These are phyloP conservation scores for Thelephora terrestris DNA, from an alignment of 1,284 basidiomycete species.

Conservation along the genomic window DNA sequence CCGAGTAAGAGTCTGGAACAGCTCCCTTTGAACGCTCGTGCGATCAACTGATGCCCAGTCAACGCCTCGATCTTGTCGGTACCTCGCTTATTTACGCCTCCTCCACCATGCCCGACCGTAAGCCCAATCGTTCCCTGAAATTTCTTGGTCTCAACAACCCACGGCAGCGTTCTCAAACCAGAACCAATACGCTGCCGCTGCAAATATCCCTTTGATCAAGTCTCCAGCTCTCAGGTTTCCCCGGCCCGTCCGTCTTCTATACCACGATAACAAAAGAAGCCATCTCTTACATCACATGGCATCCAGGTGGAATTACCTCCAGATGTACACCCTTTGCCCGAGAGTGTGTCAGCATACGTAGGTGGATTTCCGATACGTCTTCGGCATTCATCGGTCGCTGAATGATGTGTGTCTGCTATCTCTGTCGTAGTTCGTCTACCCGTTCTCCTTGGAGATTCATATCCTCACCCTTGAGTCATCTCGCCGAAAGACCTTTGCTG, in stretches of 20 bases:
- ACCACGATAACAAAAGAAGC: not conserved
- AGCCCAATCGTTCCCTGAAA: not conserved
- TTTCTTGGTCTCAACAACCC: not conserved
- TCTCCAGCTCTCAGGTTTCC: conserved; percentile 85
- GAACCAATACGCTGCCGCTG: conserved; percentile 62
- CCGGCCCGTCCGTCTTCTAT: conserved; percentile 43
- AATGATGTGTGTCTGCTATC: not conserved
- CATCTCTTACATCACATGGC: not conserved
- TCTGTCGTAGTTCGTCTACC: conserved; percentile 77
- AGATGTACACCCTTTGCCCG: conserved; percentile 87
- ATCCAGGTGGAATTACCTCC: conserved; percentile 69
- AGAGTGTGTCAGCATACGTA: conserved; percentile 82
- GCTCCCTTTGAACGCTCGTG: too few relatives aligned
- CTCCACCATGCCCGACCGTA: not conserved
- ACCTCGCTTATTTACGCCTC: too few relatives aligned
- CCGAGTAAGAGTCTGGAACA: too few relatives aligned
- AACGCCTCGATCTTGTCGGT: too few relatives aligned
- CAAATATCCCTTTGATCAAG: conserved; percentile 78
- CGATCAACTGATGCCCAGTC: too few relatives aligned
- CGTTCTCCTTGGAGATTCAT: conserved; percentile 84
- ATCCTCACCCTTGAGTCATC: conserved; percentile 64
- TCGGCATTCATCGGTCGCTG: not conserved
- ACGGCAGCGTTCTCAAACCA: conserved; percentile 13
- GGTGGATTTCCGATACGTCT: conserved; percentile 18
- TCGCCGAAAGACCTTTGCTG: conserved; percentile 52